Conservation (phyloP, 768 basidiomycete species). For the Auricularia sp. region DNA sequence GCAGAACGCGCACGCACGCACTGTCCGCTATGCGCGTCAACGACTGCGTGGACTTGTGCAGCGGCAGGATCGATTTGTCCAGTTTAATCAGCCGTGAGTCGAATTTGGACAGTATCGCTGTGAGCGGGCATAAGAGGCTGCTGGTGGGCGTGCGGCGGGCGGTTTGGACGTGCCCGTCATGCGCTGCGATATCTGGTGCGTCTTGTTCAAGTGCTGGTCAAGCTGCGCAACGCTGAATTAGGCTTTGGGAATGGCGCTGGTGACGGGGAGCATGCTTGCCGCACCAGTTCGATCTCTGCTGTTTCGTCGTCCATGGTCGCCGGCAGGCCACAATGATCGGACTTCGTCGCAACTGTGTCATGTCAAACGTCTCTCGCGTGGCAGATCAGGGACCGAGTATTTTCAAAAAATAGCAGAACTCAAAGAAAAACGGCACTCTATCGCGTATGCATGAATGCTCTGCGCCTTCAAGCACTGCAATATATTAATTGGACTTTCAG, state of each 20-base stretch:
- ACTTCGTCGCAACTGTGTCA: neutral
- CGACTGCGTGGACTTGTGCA: constrained; percentile 71
- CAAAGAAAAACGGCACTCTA: too few species aligned
- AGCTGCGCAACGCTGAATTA: constrained; percentile 34
- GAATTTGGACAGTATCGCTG: constrained; percentile 77
- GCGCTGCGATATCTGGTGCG: constrained; percentile 70
- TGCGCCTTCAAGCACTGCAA: too few species aligned
- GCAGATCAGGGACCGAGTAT: too few species aligned
- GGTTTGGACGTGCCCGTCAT: constrained; percentile 60
- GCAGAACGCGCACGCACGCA: constrained; percentile 26
- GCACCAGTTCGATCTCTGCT: constrained; percentile 65
- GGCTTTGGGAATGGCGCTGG: neutral
- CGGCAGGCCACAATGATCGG: neutral
- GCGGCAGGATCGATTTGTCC: constrained; percentile 74
- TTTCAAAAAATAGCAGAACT: too few species aligned
- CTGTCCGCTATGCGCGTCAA: constrained; percentile 64
- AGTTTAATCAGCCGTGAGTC: constrained; percentile 73
- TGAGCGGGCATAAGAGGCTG: constrained; percentile 17
- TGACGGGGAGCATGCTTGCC: neutral
- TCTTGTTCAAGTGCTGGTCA: constrained; percentile 82
- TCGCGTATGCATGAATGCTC: too few species aligned
- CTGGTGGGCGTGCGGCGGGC: neutral
- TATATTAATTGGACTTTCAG: too few species aligned
- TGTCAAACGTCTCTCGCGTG: too few species aligned
- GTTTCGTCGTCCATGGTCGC: constrained; percentile 47